These are phyloP conservation scores for Phytopythium cucurbitacearum DNA, from an alignment of 352 stramenopile species.

Conservation along the genomic window DNA sequence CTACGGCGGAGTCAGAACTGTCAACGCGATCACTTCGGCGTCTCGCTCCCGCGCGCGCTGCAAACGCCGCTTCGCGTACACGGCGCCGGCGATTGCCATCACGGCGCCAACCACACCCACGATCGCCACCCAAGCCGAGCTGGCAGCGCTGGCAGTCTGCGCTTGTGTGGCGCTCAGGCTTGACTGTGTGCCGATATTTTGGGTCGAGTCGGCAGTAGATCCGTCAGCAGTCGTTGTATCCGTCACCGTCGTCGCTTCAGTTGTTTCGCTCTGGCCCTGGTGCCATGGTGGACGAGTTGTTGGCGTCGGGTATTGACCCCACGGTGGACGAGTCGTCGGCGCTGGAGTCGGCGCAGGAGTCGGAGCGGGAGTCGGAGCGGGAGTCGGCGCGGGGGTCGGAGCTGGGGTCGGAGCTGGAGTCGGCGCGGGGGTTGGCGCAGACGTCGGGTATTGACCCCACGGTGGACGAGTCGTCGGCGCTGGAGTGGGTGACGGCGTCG, in stretches of 20 bases:
- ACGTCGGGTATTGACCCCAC: neutral
- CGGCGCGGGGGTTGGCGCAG: slow-evolving; percentile 13
- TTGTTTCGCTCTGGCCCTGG: neutral
- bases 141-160: neutral
- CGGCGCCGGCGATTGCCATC: neutral
- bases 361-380: no score
- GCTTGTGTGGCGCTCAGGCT: neutral
- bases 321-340: no score
- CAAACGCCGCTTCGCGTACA: neutral
- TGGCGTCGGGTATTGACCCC: neutral
- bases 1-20: slow-evolving; percentile 1
- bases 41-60: neutral
- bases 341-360: no score
- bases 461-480: slow-evolving; percentile 1
- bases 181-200: neutral
- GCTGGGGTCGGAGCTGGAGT: slow-evolving; percentile 1
- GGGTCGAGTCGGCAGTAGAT: no score
- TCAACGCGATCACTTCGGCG: neutral
- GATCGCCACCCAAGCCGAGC: neutral
- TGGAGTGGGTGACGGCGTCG: neutral
- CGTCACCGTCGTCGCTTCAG: neutral
- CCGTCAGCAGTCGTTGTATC: neutral
- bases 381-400: neutral
- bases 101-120: neutral
- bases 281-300: neutral